Percentiles rank a stretch among this genome's conserved stretches.
Evolutionary conservation across 1,139 yeast species (phyloP).

Genomic region (Debaryomycetaceae sp.): DNA sequence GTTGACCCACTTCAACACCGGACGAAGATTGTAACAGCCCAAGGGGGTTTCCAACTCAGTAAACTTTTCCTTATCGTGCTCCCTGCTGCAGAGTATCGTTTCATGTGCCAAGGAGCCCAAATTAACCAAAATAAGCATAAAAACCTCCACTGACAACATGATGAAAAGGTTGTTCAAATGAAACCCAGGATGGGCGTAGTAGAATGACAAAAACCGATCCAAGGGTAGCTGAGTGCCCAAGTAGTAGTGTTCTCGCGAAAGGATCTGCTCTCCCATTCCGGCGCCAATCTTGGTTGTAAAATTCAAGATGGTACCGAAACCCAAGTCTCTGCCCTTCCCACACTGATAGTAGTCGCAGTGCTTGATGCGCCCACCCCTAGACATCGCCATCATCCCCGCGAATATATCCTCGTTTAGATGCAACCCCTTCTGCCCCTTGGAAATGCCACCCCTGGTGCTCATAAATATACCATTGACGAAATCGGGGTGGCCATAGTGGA

Average conservation of each 20-base stretch:
- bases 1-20: slow-evolving; percentile 76
- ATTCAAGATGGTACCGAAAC: slow-evolving; percentile 78
- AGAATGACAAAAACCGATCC: slow-evolving; percentile 78
- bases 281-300: slow-evolving; percentile 90
- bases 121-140: slow-evolving; percentile 63
- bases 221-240: slow-evolving; percentile 75
- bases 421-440: slow-evolving; percentile 82
- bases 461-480: slow-evolving; percentile 78
- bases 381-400: slow-evolving; percentile 82
- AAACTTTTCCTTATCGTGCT: slow-evolving; percentile 44
- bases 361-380: slow-evolving; percentile 81
- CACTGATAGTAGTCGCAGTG: slow-evolving; percentile 89
- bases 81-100: slow-evolving; percentile 51
- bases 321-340: slow-evolving; percentile 88
- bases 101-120: slow-evolving; percentile 65
- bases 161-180: slow-evolving; percentile 81
- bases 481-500: slow-evolving; percentile 93
- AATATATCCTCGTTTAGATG: slow-evolving; percentile 88
- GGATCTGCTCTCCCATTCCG: slow-evolving; percentile 90
- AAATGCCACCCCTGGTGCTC: slow-evolving; percentile 88
- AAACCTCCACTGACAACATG: slow-evolving; percentile 66
- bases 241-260: slow-evolving; percentile 80
- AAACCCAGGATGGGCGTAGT: slow-evolving; percentile 90
- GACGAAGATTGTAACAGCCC: slow-evolving; percentile 73
- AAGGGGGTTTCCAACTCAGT: slow-evolving; percentile 61